These are phyloP conservation scores for Schizophyllum amplum DNA, from an alignment of 1,284 basidiomycete species.

Conservation along the genomic window DNA sequence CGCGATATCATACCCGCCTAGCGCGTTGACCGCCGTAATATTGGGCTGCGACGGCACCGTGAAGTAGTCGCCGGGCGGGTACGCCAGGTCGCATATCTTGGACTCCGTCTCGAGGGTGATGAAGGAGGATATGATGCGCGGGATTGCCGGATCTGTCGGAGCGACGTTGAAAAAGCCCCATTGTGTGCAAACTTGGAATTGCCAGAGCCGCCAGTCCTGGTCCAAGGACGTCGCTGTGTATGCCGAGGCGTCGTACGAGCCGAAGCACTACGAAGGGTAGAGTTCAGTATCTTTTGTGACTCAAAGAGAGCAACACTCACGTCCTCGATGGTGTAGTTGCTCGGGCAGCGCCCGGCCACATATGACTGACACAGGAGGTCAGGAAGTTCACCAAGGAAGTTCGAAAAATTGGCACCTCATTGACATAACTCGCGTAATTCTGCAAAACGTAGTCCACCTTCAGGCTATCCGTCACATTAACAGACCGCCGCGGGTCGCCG, in stretches of 20 bases:
- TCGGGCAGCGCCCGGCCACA: slow-evolving; percentile 52
- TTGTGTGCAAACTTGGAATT: slow-evolving; percentile 87
- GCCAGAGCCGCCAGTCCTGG: slow-evolving; percentile 80
- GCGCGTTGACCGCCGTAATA: slow-evolving; percentile 67
- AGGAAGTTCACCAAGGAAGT: slow-evolving; percentile 37
- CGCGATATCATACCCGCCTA: slow-evolving; percentile 72
- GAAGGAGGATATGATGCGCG: slow-evolving; percentile 66
- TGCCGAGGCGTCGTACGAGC: slow-evolving; percentile 61
- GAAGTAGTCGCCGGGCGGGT: slow-evolving; percentile 69
- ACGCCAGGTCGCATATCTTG: slow-evolving; percentile 82
- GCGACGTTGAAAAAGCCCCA: slow-evolving; percentile 88
- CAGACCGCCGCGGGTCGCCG: slow-evolving; percentile 41
- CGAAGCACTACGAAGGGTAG: slow-evolving; percentile 62
- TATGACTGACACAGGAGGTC: slow-evolving; percentile 30
- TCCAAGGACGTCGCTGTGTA: slow-evolving; percentile 58
- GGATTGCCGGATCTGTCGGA: slow-evolving; percentile 50
- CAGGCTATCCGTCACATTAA: slow-evolving; percentile 30
- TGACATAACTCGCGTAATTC: slow-evolving; percentile 75
- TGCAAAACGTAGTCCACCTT: background rate
- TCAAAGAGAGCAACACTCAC: slow-evolving; percentile 27
- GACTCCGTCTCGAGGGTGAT: slow-evolving; percentile 72
- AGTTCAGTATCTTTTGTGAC: background rate
- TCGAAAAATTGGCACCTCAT: slow-evolving; percentile 50
- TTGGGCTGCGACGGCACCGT: slow-evolving; percentile 67
- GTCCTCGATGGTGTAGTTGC: slow-evolving; percentile 46